Evolutionary conservation across 768 basidiomycete species (phyloP), one percentile per base, ranked within the genome.

Genomic region (Steccherinum ochraceum): DNA sequence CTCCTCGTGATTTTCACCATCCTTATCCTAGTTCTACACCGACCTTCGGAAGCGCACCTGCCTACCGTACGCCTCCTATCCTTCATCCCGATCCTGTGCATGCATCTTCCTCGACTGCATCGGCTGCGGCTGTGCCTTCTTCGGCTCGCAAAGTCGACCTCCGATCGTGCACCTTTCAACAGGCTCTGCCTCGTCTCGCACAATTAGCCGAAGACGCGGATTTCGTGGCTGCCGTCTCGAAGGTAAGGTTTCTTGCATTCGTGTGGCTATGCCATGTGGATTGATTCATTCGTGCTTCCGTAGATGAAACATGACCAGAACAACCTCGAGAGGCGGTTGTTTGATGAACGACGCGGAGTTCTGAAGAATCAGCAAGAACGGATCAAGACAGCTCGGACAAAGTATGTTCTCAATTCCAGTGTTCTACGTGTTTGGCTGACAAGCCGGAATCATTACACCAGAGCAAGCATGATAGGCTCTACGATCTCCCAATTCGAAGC

Each of bases 291-390:
- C 30, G 16, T 16, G 7, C 30, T 44, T 18, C 40, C 46, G 19
- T 59, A 89, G 89, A 70, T 93, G 59, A 86, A 80, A 65, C 66
- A 76, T 48, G 84, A 87, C 45, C 90, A 93, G 67, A 72, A 81
- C 50, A 70, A 72, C 20, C 69, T 91, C 26, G 90, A 93, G 64
- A 74, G 69, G 53, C 75, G 74, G 52, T 65, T 91, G 27, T 89
- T 79, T 81, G 73, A 79, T 51, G 87, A 87, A 56, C 74, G 90
- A 49, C 69, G 71, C 25, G 71, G 70, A 4, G 80, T 93, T 51
- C 74, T 79, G 49, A 69, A 67, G 53, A 82, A 80, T 58, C 83
- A 89, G 53, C 80, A 86, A 55, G 80, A 84, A 41, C 89, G 81
- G 66, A 76, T 89, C 54, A 80, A 82, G 56, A 71, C 83, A 21